Base-by-base conservation (phyloP, 352 stramenopile species). In the Blastocystis sp. region DNA sequence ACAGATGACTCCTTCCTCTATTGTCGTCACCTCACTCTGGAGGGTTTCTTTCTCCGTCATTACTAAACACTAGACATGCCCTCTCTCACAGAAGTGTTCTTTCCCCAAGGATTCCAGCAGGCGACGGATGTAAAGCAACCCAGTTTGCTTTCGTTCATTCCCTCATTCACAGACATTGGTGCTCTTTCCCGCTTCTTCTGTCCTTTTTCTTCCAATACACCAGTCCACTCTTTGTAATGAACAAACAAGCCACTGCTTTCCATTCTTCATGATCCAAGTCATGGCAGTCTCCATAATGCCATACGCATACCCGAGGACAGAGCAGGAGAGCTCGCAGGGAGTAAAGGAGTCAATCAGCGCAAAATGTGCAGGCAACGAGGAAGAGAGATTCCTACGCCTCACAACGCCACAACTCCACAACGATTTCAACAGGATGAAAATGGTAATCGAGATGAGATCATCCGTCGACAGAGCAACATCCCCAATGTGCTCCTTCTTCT, bases 391-490 rank as follows among this genome's bases (percentile, higher is more conserved):
- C 56, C 74, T 84, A 70, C 38, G 19, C 52, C 1, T 48, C 14
- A 84, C 4, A 23, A 23, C 9, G 9, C 7, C 19, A 23, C 38
- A 40, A 11, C 9, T 52, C 19, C 19, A 40, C 21, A 28, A 84
- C 74, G 74, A 84, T 84, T 84, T 84, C 14, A 84, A 38, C 19
- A 84, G n/a, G 17, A 84, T 66, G 17, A 67, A 67, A 28, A 84
- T 84, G 40, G 66, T 59, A 48, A 84, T 62, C 2, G 74, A 84
- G 34, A 84, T 84, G 14, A 84, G 52, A 38, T 84, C 74, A 28
- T 84, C 74, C 23, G 74, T 84, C 17, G 74, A 84, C 74, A 84
- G 53, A 10, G 61, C 74, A 2, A 40, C 2, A 84, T 84, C 56
- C 28, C n/a, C 38, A 38, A 81, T 34, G 21, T 48, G 64, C 7